Evolutionary conservation across 148 eudicot species (phyloP).

Genomic region (Rhododendron simsii): DNA sequence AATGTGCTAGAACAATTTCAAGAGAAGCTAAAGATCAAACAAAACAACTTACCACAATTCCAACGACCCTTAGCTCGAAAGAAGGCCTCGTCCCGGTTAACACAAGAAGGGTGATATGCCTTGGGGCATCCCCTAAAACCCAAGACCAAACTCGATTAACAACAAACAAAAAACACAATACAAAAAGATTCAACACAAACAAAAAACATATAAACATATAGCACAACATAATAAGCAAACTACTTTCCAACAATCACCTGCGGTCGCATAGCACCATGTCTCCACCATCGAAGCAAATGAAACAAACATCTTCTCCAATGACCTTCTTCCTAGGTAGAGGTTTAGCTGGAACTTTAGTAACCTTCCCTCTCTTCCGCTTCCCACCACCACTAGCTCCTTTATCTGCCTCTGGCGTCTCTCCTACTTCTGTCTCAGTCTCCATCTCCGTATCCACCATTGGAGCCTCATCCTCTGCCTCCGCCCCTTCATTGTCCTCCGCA

Average conservation of each 20-base stretch:
- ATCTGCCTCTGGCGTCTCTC: conserved; percentile 15
- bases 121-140: conserved; percentile 78
- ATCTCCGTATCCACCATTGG: conserved; percentile 27
- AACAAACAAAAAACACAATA: not conserved
- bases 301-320: conserved; percentile 87
- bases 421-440: conserved; percentile 27
- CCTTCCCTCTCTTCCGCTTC: conserved; percentile 70
- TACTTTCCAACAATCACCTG: conserved; percentile 35
- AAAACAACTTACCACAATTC: conserved; percentile 70
- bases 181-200: not conserved
- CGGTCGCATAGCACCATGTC: conserved; percentile 91
- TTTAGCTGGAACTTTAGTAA: conserved; percentile 33
- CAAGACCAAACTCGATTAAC: conserved; percentile 14
- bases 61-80: conserved; percentile 80
- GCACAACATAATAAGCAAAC: not conserved
- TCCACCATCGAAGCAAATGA: conserved; percentile 95
- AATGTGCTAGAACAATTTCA: not conserved
- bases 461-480: conserved; percentile 24
- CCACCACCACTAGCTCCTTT: conserved; percentile 45
- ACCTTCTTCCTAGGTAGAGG: conserved; percentile 33
- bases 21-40: not conserved
- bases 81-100: conserved; percentile 76
- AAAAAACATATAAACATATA: not conserved
- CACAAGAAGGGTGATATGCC: conserved; percentile 95
- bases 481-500: conserved; percentile 15